Percentiles rank a stretch among this genome's conserved stretches.
Evolutionary conservation across 2,329 filamentous ascomycete genomes (phyloP).

Genomic region (Sporothrix pseudoabietina): DNA sequence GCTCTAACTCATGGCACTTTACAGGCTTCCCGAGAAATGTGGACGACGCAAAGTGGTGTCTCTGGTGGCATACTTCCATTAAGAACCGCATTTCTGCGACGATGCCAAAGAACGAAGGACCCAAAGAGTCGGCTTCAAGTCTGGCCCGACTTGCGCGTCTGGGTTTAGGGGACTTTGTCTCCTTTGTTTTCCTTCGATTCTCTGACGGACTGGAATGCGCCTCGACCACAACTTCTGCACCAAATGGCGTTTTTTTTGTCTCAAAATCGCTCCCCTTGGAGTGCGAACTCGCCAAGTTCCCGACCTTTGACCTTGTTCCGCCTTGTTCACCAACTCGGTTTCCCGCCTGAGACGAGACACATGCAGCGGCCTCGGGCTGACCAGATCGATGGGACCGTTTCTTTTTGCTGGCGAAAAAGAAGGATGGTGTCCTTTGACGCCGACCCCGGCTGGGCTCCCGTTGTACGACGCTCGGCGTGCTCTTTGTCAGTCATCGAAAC

Average conservation of each 20-base stretch:
- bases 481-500: not conserved
- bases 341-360: not conserved
- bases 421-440: not conserved
- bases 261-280: not conserved
- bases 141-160: not conserved
- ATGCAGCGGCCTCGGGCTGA: not conserved
- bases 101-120: not conserved
- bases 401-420: not conserved
- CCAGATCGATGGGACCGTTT: not conserved
- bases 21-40: not conserved
- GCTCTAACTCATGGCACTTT: not conserved
- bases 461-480: not conserved
- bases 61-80: not conserved
- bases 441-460: not conserved
- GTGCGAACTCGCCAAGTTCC: not conserved
- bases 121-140: not conserved
- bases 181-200: not conserved
- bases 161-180: not conserved
- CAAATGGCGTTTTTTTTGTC: not conserved
- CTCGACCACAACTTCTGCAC: not conserved
- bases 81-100: not conserved
- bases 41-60: not conserved
- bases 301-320: not conserved
- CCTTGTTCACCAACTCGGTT: not conserved
- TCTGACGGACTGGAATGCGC: not conserved